Evolutionary conservation across 78 protist genomes (phyloP), one percentile per base, ranked within the genome.

Genomic region (Cavenderia fasciculata): DNA sequence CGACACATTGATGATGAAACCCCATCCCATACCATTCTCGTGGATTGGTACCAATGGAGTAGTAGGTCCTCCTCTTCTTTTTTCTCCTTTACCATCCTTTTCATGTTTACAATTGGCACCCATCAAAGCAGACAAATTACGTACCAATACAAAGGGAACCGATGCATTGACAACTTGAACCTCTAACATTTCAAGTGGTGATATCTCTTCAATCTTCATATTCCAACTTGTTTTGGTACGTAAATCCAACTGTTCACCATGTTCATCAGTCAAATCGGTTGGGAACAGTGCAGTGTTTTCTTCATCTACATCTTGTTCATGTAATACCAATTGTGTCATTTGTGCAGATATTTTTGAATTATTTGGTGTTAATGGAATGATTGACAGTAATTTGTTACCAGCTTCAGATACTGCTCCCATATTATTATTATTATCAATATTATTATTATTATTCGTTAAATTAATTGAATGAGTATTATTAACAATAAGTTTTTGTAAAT

Each of bases 1-100:
- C 1, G 93, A 46, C 29, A 98, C 99, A 84, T 98, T 97, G 56
- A 98, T 93, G 34, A 98, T 56, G 74, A 36, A 94, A 33, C 66
- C 21, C 69, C 87, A 77, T 63, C 63, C 69, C 4, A 33, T 21
- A 38, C 59, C 38, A 49, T 6, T 23, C 0, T 49, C 21, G 19
- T 1, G 18, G 23, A 34, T 43, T 43, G 14, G 75, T 19, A 6
- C 25, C 29, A 25, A 33, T 19, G 38, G 25, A 73, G 19, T 70
- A 18, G 46, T 31, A n/a, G n/a, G n/a, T n/a, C n/a, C n/a, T n/a
- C n/a, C n/a, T n/a, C n/a, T 52, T 5, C n/a, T 5, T 4, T 16
- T 52, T 4, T 52, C n/a, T 52, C 12, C 12, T 27, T 12, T 19
- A 52, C 21, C 6, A 36, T 16, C 3, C 6, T 6, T 3, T 43